Evolutionary conservation across 352 stramenopile genomes (phyloP).

Genomic region (Phytophthora lateralis): DNA sequence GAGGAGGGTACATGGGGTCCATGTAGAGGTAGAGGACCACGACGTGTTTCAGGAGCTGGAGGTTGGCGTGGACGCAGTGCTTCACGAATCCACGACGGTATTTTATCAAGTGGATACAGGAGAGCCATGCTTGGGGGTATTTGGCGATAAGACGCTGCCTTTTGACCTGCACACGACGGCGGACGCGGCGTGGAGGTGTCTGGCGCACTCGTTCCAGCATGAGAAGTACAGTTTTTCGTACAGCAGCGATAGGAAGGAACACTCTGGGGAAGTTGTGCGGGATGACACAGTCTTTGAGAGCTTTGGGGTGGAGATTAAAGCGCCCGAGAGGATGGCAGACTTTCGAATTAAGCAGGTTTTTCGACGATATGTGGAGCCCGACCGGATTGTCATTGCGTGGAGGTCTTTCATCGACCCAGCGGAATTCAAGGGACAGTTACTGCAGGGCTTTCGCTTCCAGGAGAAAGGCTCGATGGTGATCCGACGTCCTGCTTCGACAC

Average conservation of each 20-base stretch:
- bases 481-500: conserved; percentile 33
- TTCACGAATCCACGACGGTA: conserved; percentile 40
- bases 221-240: conserved; percentile 46
- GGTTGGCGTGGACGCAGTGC: conserved; percentile 40
- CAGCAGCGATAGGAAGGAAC: conserved; percentile 19
- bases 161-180: conserved; percentile 45
- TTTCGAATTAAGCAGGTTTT: conserved; percentile 71
- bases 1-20: conserved; percentile 31
- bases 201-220: conserved; percentile 42
- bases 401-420: conserved; percentile 61
- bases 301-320: conserved; percentile 60
- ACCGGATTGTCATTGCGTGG: conserved; percentile 72
- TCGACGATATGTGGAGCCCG: conserved; percentile 57
- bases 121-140: conserved; percentile 33
- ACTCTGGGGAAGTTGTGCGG: conserved; percentile 6
- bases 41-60: conserved; percentile 44
- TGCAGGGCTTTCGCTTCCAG: conserved; percentile 58
- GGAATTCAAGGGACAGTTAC: conserved; percentile 52
- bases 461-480: conserved; percentile 71
- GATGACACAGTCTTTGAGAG: conserved; percentile 68
- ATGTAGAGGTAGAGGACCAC: conserved; percentile 30
- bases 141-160: conserved; percentile 52
- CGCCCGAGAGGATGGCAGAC: conserved; percentile 48
- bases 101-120: conserved; percentile 35
- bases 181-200: conserved; percentile 44